Conservation (phyloP, 2,329 filamentous ascomycete genomes). For the Cytospora schulzeri region DNA sequence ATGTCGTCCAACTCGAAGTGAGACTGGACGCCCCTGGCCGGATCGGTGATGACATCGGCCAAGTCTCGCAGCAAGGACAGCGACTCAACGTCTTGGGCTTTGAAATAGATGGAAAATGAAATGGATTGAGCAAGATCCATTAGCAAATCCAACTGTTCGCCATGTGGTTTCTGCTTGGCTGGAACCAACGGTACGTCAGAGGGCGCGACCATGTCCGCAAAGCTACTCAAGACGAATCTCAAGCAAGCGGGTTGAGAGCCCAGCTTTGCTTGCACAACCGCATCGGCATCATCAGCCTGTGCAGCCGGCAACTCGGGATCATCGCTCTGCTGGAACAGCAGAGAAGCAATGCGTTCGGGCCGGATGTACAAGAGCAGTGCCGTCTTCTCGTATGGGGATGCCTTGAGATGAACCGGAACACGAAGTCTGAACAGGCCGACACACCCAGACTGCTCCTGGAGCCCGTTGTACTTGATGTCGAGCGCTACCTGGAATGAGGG, state of each 20-base stretch:
- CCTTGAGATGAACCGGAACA: slow-evolving; percentile 5
- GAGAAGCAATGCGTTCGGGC: neutral
- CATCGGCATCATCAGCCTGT: neutral
- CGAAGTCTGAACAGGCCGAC: neutral
- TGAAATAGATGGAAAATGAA: neutral
- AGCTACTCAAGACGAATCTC: neutral
- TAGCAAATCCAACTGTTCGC: slow-evolving; percentile 6
- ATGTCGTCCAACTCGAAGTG: slow-evolving; percentile 45
- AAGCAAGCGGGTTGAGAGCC: neutral
- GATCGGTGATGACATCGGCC: neutral
- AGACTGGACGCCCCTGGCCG: slow-evolving; percentile 22
- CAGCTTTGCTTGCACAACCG: neutral
- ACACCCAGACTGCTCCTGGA: neutral
- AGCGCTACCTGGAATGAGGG: slow-evolving; percentile 1
- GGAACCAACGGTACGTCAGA: slow-evolving; percentile 3
- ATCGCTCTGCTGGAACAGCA: neutral
- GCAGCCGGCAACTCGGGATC: neutral
- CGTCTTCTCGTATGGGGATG: neutral
- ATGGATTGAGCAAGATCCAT: slow-evolving; percentile 7
- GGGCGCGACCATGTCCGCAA: slow-evolving; percentile 6
- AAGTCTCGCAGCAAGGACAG: neutral
- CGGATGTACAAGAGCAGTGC: slow-evolving; percentile 1
- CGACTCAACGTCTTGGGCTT: neutral
- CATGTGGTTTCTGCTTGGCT: neutral
- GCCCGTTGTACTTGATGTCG: neutral